Evolutionary conservation across 2,329 filamentous ascomycete species (phyloP).

Genomic region (Harringtonia aguacate): DNA sequence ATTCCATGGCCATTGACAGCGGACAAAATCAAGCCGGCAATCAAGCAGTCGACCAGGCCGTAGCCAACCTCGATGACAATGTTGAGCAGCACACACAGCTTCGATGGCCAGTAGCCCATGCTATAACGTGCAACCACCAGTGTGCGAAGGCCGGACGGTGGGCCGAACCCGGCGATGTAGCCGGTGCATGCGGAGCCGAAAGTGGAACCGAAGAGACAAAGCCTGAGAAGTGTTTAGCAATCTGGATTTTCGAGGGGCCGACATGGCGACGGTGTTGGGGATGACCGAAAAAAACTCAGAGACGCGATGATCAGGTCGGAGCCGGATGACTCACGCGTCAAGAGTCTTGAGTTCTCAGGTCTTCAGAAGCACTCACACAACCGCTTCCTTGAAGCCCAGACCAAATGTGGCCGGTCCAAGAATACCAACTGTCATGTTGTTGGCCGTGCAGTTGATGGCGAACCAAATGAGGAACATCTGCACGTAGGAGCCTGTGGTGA

Average conservation of each 20-base stretch:
- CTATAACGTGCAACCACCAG: conserved; percentile 17
- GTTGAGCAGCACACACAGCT: conserved; percentile 18
- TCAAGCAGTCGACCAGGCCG: conserved; percentile 48
- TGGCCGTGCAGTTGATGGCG: conserved; percentile 31
- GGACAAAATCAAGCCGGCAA: conserved; percentile 58
- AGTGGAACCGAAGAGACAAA: conserved; percentile 6
- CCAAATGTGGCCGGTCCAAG: conserved; percentile 19
- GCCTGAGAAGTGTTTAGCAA: conserved; percentile 2
- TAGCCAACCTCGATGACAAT: conserved; percentile 21
- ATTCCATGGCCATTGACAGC: conserved; percentile 49
- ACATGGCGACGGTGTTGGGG: background rate
- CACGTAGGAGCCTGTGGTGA: conserved; percentile 22
- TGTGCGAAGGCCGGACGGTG: conserved; percentile 7
- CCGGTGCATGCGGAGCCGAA: conserved; percentile 8
- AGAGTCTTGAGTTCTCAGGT: too few species aligned
- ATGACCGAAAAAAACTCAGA: background rate
- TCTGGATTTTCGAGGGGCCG: too few species aligned
- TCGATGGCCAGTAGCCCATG: conserved; percentile 23
- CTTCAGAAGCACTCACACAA: conserved; percentile 16
- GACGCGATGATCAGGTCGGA: background rate
- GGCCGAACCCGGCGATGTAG: conserved; percentile 7
- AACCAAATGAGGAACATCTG: conserved; percentile 32
- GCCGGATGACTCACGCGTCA: too few species aligned
- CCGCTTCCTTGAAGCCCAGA: conserved; percentile 18
- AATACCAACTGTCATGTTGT: conserved; percentile 25